Evolutionary conservation across 352 stramenopile species (phyloP).

Genomic region (Globisporangium canariense): DNA sequence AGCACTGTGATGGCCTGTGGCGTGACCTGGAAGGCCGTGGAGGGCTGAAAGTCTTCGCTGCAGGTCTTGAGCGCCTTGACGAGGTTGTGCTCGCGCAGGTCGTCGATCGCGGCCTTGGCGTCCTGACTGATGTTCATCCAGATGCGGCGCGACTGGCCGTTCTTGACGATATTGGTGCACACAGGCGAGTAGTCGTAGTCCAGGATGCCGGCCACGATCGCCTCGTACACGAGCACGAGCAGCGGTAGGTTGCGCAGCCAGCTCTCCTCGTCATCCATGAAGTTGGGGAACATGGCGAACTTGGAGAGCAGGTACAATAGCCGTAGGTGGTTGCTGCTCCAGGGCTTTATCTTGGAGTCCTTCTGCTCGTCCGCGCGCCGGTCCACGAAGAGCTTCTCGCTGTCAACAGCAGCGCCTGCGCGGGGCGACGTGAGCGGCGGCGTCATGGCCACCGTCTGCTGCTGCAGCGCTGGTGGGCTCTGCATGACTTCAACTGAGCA

Average conservation of each 20-base stretch:
- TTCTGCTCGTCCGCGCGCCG: neutral
- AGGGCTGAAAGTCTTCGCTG: constrained; percentile 92
- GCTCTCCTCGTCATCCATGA: constrained; percentile 90
- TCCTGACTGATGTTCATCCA: constrained; percentile 96
- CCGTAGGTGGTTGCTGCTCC: constrained; percentile 92
- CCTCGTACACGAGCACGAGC: constrained; percentile 96
- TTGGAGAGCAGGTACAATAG: constrained; percentile 95
- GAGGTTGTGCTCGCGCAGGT: constrained; percentile 93
- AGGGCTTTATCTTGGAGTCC: constrained; percentile 10
- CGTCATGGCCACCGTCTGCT: constrained; percentile 14
- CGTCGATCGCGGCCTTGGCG: constrained; percentile 94
- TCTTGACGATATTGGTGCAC: constrained; percentile 93
- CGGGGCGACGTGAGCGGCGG: neutral
- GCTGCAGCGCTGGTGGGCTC: constrained; percentile 1
- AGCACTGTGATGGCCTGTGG: constrained; percentile 38
- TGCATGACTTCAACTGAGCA: neutral
- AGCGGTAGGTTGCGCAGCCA: constrained; percentile 95
- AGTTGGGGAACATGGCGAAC: constrained; percentile 90
- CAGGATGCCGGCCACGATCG: constrained; percentile 91
- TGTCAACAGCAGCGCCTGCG: constrained; percentile 1
- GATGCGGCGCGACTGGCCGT: constrained; percentile 75
- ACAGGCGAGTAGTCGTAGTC: constrained; percentile 97
- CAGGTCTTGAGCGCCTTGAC: constrained; percentile 95
- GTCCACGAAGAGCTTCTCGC: constrained; percentile 31
- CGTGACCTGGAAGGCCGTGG: constrained; percentile 90